phyloP scores from a whole-genome alignment of 345 rosid species.

The Sisymbrium irio region DNA sequence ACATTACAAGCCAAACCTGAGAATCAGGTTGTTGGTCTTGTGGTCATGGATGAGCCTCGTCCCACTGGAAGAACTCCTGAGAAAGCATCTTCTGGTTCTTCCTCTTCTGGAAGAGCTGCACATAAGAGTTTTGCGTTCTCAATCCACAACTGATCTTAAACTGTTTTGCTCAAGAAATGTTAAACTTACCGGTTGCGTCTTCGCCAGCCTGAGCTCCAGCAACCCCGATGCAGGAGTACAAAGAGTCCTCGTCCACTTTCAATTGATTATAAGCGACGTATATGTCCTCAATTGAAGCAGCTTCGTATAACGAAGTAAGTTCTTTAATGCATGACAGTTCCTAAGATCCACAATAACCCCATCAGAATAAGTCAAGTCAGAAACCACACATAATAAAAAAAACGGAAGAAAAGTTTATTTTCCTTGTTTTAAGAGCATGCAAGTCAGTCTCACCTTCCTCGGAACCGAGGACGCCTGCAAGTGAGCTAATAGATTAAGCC shows the following conservation, averaged over 20 bases:
- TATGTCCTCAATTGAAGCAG: constrained; percentile 84
- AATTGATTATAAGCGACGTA: constrained; percentile 84
- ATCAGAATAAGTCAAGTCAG: constrained; percentile 13
- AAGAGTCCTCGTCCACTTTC: constrained; percentile 72
- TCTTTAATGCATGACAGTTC: constrained; percentile 91
- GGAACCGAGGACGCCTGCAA: constrained; percentile 94
- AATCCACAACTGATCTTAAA: not conserved
- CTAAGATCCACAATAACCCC: constrained; percentile 40
- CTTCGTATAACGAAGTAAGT: constrained; percentile 77
- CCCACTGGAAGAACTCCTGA: constrained; percentile 69
- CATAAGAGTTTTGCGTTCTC: not conserved
- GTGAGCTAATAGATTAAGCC: constrained; percentile 97
- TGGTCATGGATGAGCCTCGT: constrained; percentile 89
- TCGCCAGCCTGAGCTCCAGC: constrained; percentile 92
- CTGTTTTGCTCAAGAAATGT: not conserved
- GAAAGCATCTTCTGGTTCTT: constrained; percentile 55
- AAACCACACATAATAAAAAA: not conserved
- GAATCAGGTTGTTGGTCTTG: constrained; percentile 77
- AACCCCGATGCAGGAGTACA: constrained; percentile 90
- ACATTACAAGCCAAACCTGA: constrained; percentile 20
- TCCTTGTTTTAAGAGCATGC: not conserved
- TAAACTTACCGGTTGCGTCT: constrained; percentile 44
- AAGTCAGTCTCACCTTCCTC: constrained; percentile 60
- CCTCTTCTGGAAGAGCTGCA: constrained; percentile 60
- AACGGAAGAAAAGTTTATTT: not conserved